phyloP scores from a whole-genome alignment of 169 alveolate genomes.

The Plasmodium gonderi region DNA sequence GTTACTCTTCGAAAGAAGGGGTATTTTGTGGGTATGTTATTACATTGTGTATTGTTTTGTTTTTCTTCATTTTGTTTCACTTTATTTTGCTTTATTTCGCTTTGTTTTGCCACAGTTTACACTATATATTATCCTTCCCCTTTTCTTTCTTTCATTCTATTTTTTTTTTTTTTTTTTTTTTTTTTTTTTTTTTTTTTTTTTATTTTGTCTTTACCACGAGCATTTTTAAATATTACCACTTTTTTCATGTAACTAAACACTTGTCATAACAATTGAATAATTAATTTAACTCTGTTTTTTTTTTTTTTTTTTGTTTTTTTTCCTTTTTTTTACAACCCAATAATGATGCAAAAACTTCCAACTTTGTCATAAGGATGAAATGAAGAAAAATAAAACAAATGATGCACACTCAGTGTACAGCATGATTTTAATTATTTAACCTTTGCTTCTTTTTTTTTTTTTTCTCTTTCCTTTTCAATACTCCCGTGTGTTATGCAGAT shows the following conservation, averaged over 20 bases:
- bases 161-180: not conserved
- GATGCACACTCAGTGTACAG: too few relatives aligned
- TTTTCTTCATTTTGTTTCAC: not conserved
- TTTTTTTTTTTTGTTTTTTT: not conserved
- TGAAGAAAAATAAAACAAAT: too few relatives aligned
- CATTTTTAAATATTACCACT: not conserved
- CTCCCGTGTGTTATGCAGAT: too few relatives aligned
- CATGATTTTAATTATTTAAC: too few relatives aligned
- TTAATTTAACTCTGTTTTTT: not conserved
- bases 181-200: not conserved
- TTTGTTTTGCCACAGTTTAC: not conserved
- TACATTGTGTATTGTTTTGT: not conserved
- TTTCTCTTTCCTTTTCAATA: too few relatives aligned
- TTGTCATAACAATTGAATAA: not conserved
- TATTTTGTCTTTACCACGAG: not conserved
- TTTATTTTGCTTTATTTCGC: not conserved
- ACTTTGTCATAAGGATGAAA: too few relatives aligned
- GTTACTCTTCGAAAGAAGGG: not conserved
- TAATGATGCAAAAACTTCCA: too few relatives aligned
- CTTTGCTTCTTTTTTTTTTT: too few relatives aligned
- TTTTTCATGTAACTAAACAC: not conserved
- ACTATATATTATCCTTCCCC: not conserved
- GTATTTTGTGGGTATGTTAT: not conserved
- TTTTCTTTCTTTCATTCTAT: not conserved
- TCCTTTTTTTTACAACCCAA: too few relatives aligned